These are phyloP conservation scores for Neofusicoccum umdonicola DNA, from an alignment of 2,329 filamentous ascomycete genomes.

Conservation along the genomic window DNA sequence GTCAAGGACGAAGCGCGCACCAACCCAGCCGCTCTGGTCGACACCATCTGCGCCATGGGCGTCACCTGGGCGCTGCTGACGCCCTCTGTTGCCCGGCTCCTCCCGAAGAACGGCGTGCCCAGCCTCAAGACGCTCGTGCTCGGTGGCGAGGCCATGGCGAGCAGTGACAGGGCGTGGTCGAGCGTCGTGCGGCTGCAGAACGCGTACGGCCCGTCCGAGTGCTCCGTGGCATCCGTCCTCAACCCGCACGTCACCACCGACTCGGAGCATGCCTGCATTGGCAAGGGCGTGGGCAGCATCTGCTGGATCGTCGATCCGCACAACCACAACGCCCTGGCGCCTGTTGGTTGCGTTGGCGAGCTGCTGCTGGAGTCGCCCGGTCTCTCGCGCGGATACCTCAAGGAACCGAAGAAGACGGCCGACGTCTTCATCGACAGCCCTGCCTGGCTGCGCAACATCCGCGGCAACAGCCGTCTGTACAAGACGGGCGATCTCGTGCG, in stretches of 20 bases:
- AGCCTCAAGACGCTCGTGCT: slow-evolving; percentile 34
- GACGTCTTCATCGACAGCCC: slow-evolving; percentile 30
- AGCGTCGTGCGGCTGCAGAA: background rate
- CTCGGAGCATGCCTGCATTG: background rate
- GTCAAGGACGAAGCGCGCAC: slow-evolving; percentile 47
- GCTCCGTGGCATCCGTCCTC: slow-evolving; percentile 8
- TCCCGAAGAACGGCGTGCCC: slow-evolving; percentile 38
- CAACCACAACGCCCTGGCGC: slow-evolving; percentile 28
- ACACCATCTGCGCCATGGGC: slow-evolving; percentile 31
- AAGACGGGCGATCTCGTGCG: slow-evolving; percentile 19
- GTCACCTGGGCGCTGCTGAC: slow-evolving; percentile 35
- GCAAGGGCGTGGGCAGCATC: background rate
- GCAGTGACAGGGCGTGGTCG: slow-evolving; percentile 21
- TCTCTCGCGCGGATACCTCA: slow-evolving; percentile 35
- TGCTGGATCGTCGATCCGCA: slow-evolving; percentile 30
- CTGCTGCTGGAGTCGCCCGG: slow-evolving; percentile 36
- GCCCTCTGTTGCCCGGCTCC: slow-evolving; percentile 37
- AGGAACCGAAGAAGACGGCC: slow-evolving; percentile 30
- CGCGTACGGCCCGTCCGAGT: background rate
- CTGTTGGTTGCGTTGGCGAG: slow-evolving; percentile 37
- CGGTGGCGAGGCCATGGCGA: slow-evolving; percentile 30
- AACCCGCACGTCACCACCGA: slow-evolving; percentile 19
- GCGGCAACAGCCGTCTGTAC: background rate
- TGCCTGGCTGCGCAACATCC: background rate
- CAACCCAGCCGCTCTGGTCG: slow-evolving; percentile 35